These are phyloP conservation scores for Penicillium samsonianum DNA, from an alignment of 495 filamentous ascomycete species.

Conservation along the genomic window DNA sequence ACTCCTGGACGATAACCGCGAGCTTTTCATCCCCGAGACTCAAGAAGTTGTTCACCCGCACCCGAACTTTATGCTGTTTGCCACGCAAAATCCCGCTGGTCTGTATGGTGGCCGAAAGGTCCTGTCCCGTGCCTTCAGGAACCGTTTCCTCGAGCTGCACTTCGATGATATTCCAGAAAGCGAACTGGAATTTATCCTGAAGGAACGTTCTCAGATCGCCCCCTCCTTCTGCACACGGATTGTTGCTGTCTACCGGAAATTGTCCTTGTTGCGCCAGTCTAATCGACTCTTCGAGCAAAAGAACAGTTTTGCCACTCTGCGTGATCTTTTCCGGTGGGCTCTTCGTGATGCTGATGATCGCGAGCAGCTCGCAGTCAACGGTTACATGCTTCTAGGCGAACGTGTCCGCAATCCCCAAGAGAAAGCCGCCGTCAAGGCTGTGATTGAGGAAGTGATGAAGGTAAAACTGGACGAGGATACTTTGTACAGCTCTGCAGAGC, in stretches of 20 bases:
- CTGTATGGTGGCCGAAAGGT: slow-evolving; percentile 93
- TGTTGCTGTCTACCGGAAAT: slow-evolving; percentile 89
- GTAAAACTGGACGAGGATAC: slow-evolving; percentile 71
- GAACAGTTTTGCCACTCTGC: slow-evolving; percentile 92
- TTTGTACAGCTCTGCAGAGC: slow-evolving; percentile 67
- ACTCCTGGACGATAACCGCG: slow-evolving; percentile 94
- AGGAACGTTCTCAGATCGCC: slow-evolving; percentile 82
- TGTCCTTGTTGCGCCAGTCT: slow-evolving; percentile 85
- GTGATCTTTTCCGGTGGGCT: slow-evolving; percentile 98
- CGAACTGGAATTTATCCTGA: slow-evolving; percentile 90
- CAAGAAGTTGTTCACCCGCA: slow-evolving; percentile 91
- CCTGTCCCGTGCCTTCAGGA: slow-evolving; percentile 90
- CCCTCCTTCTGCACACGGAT: slow-evolving; percentile 89
- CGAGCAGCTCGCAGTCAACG: slow-evolving; percentile 86
- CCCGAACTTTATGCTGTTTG: slow-evolving; percentile 95
- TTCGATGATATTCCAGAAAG: slow-evolving; percentile 97
- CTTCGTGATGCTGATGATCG: slow-evolving; percentile 78
- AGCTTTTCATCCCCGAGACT: slow-evolving; percentile 94
- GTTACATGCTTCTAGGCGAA: slow-evolving; percentile 94
- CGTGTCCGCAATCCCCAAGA: slow-evolving; percentile 91
- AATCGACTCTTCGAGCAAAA: slow-evolving; percentile 94
- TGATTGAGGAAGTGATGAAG: slow-evolving; percentile 93
- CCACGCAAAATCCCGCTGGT: slow-evolving; percentile 97
- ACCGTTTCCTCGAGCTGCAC: slow-evolving; percentile 94
- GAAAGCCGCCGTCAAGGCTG: slow-evolving; percentile 74